Evolutionary conservation across 805 yeast genomes (phyloP).

Genomic region (Maudiozyma bulderi): DNA sequence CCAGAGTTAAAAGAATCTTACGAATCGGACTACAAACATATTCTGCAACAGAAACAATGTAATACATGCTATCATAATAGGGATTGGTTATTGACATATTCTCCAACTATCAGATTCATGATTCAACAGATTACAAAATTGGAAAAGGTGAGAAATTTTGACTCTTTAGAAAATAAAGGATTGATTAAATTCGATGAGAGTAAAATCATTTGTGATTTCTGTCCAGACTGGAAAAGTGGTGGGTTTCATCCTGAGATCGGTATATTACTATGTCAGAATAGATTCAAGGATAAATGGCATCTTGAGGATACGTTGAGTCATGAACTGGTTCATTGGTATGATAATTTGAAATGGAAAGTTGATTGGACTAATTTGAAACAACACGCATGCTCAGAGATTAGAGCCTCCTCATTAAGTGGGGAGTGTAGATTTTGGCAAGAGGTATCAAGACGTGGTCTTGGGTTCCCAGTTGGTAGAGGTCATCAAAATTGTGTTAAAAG

Average conservation of each 20-base stretch:
- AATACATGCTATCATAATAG: conserved; percentile 59
- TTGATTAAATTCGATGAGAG: conserved; percentile 20
- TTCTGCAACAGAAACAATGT: conserved; percentile 41
- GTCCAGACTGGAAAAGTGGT: conserved; percentile 78
- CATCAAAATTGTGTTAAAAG: conserved; percentile 87
- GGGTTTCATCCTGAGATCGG: conserved; percentile 92
- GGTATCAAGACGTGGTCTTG: conserved; percentile 37
- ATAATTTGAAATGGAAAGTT: conserved; percentile 76
- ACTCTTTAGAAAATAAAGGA: conserved; percentile 4
- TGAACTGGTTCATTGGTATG: conserved; percentile 89
- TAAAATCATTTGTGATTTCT: conserved; percentile 60
- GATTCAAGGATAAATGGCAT: conserved; percentile 64
- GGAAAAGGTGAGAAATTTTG: conserved; percentile 24
- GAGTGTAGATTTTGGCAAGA: conserved; percentile 90
- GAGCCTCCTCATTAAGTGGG: conserved; percentile 89
- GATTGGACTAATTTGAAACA: conserved; percentile 80
- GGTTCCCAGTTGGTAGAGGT: conserved; percentile 56
- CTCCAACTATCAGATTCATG: conserved; percentile 85
- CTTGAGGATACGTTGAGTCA: conserved; percentile 87
- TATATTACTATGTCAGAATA: conserved; percentile 76
- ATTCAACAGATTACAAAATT: conserved; percentile 67
- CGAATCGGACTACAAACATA: conserved; percentile 43
- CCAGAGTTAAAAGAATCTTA: conserved; percentile 44
- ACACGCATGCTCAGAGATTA: conserved; percentile 93
- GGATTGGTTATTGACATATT: conserved; percentile 69